A percentile compares a stretch with the other conserved stretches of the same genome.
phyloP scores from a whole-genome alignment of 1,139 yeast species.

The Candida smagusa region DNA sequence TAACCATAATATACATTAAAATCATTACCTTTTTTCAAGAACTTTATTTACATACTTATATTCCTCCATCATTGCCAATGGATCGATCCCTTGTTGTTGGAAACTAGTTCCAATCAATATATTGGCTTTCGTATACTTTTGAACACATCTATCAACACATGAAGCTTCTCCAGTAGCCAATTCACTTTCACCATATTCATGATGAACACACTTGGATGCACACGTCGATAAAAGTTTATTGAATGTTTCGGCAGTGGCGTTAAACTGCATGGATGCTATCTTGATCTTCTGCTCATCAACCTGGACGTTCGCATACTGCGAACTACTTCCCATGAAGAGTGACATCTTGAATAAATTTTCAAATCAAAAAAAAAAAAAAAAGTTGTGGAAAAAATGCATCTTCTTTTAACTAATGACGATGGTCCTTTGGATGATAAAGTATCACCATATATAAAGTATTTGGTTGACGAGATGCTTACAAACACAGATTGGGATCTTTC shows the following conservation, averaged over 20 bases:
- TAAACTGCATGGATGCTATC: conserved; percentile 73
- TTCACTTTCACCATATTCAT: conserved; percentile 76
- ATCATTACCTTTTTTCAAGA: not conserved
- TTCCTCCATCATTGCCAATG: conserved; percentile 36
- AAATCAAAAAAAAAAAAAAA: conserved; percentile 1
- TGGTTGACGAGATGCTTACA: conserved; percentile 65
- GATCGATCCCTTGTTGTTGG: conserved; percentile 30
- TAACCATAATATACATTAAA: too few species aligned
- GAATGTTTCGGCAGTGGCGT: conserved; percentile 68
- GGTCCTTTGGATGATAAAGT: conserved; percentile 81
- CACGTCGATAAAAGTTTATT: conserved; percentile 58
- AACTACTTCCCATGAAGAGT: conserved; percentile 48
- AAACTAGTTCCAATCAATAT: conserved; percentile 51
- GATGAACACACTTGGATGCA: conserved; percentile 67
- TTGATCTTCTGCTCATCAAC: conserved; percentile 67
- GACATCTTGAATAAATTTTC: conserved; percentile 45
- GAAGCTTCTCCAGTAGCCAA: conserved; percentile 71
- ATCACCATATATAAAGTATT: conserved; percentile 84
- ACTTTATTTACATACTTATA: conserved; percentile 26
- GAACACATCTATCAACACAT: conserved; percentile 76
- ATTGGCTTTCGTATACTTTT: conserved; percentile 69
- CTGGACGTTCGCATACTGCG: conserved; percentile 40
- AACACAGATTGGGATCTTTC: conserved; percentile 82
- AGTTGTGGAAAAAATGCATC: conserved; percentile 28
- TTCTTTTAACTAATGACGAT: conserved; percentile 81